phyloP scores from a whole-genome alignment of 2,329 filamentous ascomycete genomes.

The Aureobasidium lini region DNA sequence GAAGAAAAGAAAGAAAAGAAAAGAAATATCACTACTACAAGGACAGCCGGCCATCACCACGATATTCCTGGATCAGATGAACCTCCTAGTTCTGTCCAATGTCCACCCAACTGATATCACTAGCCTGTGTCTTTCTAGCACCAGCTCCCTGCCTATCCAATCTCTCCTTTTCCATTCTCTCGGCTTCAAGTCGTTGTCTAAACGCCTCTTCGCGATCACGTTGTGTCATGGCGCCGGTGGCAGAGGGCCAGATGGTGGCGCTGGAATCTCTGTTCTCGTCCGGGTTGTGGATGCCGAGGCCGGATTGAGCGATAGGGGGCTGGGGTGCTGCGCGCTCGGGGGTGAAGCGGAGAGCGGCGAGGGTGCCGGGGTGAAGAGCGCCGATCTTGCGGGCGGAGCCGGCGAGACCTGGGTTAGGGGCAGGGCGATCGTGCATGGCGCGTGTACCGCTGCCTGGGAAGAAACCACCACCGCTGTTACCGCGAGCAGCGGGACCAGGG shows the following conservation, averaged over 20 bases:
- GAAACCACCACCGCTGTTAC: slow-evolving; percentile 45
- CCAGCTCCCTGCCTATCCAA: background rate
- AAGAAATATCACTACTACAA: background rate
- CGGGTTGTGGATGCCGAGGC: background rate
- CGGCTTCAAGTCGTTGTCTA: background rate
- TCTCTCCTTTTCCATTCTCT: background rate
- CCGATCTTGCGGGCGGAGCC: slow-evolving; percentile 1
- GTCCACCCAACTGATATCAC: slow-evolving; percentile 10
- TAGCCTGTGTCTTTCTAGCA: background rate
- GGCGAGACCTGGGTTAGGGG: background rate
- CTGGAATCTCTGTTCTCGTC: background rate
- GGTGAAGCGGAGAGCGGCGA: slow-evolving; percentile 7
- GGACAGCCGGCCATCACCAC: background rate
- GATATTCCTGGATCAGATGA: background rate
- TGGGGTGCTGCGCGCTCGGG: background rate
- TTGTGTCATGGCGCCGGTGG: background rate
- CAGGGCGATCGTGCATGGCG: slow-evolving; percentile 2
- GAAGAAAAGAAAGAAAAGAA: background rate
- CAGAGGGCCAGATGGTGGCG: background rate
- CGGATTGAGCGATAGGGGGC: background rate
- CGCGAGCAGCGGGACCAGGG: slow-evolving; percentile 21
- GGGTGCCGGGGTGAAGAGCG: slow-evolving; percentile 7
- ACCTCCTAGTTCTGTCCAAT: slow-evolving; percentile 13
- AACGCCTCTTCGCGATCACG: background rate
- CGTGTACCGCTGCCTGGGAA: slow-evolving; percentile 24